Percentiles rank a stretch among this genome's conserved stretches.
These are phyloP conservation scores for Heliosperma pusillum DNA, from an alignment of 148 eudicot genomes.

Conservation along the genomic window DNA sequence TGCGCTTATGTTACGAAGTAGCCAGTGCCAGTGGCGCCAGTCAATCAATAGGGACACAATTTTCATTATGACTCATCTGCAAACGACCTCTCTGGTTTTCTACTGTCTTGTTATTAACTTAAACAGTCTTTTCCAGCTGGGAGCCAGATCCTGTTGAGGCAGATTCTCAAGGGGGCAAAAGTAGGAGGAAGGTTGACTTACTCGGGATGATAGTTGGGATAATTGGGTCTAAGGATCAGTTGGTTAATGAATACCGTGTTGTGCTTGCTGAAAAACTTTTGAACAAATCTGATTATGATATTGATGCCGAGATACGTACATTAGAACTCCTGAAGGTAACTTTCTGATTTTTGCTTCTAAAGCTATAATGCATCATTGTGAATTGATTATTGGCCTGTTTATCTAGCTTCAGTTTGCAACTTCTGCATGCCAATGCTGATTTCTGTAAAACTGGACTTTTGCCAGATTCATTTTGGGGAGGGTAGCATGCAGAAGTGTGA, in stretches of 20 bases:
- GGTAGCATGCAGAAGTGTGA: constrained; percentile 99
- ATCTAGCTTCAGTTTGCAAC: neutral
- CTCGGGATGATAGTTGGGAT: constrained; percentile 96
- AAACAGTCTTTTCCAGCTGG: constrained; percentile 56
- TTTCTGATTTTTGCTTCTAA: neutral
- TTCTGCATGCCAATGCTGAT: constrained; percentile 18
- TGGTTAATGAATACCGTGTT: constrained; percentile 90
- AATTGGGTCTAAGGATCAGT: constrained; percentile 97
- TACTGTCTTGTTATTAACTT: constrained; percentile 2
- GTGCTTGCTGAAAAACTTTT: constrained; percentile 98
- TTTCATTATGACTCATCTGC: too few species aligned
- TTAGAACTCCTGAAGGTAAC: constrained; percentile 88
- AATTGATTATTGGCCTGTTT: constrained; percentile 6
- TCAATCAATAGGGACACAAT: too few species aligned
- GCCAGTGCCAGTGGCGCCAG: too few species aligned
- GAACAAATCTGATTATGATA: constrained; percentile 91
- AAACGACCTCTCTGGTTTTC: too few species aligned
- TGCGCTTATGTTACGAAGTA: too few species aligned
- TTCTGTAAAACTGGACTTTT: constrained; percentile 6
- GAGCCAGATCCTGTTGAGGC: constrained; percentile 99
- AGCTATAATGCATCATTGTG: constrained; percentile 11
- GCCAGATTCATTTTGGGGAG: constrained; percentile 98
- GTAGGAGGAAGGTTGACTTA: constrained; percentile 78
- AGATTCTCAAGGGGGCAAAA: constrained; percentile 73
- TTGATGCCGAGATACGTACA: constrained; percentile 90